Percentiles rank a stretch among this genome's conserved stretches.
phyloP scores from a whole-genome alignment of 108 stramenopile genomes.

The Fistulifera pelliculosa region DNA sequence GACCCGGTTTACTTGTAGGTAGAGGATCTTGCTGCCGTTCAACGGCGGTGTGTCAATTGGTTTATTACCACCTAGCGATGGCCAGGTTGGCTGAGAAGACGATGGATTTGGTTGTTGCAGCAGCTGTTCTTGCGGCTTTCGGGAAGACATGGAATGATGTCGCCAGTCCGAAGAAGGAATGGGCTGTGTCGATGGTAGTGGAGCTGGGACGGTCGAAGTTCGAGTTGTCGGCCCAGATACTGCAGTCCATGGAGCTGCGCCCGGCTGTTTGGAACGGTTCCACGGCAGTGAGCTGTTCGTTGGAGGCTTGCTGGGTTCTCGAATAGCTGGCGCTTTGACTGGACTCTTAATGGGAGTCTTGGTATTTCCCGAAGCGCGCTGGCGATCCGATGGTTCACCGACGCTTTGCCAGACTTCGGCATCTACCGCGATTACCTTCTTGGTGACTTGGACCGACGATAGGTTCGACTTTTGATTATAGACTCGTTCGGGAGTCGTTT shows the following conservation, averaged over 20 bases:
- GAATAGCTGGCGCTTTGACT: too few relatives aligned
- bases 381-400: background rate
- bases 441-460: too few relatives aligned
- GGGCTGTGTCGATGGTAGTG: background rate
- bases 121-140: background rate
- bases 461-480: too few relatives aligned
- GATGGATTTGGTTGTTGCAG: background rate
- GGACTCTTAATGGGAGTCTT: too few relatives aligned
- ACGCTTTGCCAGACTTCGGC: too few relatives aligned
- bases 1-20: too few relatives aligned
- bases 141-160: conserved; percentile 7
- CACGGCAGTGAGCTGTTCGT: background rate
- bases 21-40: too few relatives aligned
- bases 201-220: background rate
- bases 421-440: too few relatives aligned
- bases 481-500: too few relatives aligned
- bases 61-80: background rate
- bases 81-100: conserved; percentile 2
- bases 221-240: background rate
- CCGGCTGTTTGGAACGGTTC: background rate
- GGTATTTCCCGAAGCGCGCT: background rate
- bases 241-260: background rate
- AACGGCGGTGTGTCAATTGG: too few relatives aligned
- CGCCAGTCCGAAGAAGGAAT: conserved; percentile 6
- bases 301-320: background rate